A percentile compares a stretch with the other conserved stretches of the same genome.
Conservation (phyloP, 768 basidiomycete genomes). For the Mycena vulgaris region DNA sequence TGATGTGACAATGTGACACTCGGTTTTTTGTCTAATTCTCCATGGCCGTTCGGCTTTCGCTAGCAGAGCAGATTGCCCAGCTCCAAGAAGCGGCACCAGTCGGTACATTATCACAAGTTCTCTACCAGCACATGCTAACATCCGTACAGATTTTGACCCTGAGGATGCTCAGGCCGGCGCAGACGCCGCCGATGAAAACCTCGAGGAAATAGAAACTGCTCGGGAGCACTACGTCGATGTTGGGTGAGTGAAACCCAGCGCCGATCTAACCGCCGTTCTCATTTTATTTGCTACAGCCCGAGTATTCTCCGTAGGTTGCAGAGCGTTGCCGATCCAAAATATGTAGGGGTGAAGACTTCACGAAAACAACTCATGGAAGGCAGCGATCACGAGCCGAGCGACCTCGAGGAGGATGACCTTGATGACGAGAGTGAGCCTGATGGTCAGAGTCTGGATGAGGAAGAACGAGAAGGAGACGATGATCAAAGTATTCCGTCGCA, state of each 20-base stretch:
- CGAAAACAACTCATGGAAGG: slow-evolving; percentile 70
- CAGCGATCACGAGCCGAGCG: slow-evolving; percentile 49
- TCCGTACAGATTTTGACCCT: slow-evolving; percentile 76
- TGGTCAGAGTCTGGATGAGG: slow-evolving; percentile 32
- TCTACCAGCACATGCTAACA: slow-evolving; percentile 19
- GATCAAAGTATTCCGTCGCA: slow-evolving; percentile 30
- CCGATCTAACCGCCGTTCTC: not conserved
- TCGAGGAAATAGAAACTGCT: slow-evolving; percentile 51
- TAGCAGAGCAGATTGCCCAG: slow-evolving; percentile 87
- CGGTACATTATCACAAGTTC: slow-evolving; percentile 65
- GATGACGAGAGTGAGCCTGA: slow-evolving; percentile 37
- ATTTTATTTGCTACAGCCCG: slow-evolving; percentile 58
- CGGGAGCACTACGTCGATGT: slow-evolving; percentile 91
- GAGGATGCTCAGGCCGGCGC: slow-evolving; percentile 75
- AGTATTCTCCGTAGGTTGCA: slow-evolving; percentile 78
- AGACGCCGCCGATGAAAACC: slow-evolving; percentile 58
- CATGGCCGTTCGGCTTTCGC: slow-evolving; percentile 59
- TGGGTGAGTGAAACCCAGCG: slow-evolving; percentile 69
- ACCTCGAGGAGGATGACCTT: slow-evolving; percentile 45
- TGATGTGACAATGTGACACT: not conserved
- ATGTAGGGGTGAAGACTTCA: slow-evolving; percentile 77
- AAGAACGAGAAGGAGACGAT: not conserved
- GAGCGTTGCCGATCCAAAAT: slow-evolving; percentile 82
- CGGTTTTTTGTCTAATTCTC: slow-evolving; percentile 17
- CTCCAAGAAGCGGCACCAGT: slow-evolving; percentile 80